phyloP scores from a whole-genome alignment of 352 stramenopile genomes.

The Phytopythium delawarense region DNA sequence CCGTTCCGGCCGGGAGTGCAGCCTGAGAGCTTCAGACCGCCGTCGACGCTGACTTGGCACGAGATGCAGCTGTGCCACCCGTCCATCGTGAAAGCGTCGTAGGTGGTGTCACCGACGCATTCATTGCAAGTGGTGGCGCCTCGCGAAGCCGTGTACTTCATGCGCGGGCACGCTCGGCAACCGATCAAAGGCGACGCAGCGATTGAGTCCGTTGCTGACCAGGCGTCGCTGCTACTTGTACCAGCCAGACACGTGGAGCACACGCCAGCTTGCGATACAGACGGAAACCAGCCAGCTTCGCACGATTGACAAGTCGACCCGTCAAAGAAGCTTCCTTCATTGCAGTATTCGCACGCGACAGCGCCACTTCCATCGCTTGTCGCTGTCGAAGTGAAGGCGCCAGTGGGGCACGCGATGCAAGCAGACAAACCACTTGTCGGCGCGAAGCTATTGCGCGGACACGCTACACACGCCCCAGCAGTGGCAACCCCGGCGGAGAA shows the following conservation, averaged over 20 bases:
- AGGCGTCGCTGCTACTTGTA: slow-evolving; percentile 19
- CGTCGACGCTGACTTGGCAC: slow-evolving; percentile 17
- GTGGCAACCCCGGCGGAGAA: slow-evolving; percentile 24
- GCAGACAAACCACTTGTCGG: slow-evolving; percentile 10
- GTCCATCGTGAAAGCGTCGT: slow-evolving; percentile 39
- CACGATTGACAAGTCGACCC: slow-evolving; percentile 23
- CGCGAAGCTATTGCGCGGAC: slow-evolving; percentile 37
- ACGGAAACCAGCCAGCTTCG: slow-evolving; percentile 19
- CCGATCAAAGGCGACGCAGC: slow-evolving; percentile 13
- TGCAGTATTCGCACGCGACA: slow-evolving; percentile 32
- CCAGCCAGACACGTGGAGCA: slow-evolving; percentile 41
- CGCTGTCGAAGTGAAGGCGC: slow-evolving; percentile 24
- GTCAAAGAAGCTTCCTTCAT: slow-evolving; percentile 24
- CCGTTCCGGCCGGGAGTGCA: slow-evolving; percentile 56
- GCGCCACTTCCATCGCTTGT: slow-evolving; percentile 16
- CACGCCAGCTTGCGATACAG: slow-evolving; percentile 13
- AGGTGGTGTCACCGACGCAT: slow-evolving; percentile 16
- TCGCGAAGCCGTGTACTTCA: slow-evolving; percentile 20
- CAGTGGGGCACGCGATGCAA: slow-evolving; percentile 31
- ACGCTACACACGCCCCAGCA: slow-evolving; percentile 35
- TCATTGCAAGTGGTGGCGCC: slow-evolving; percentile 27
- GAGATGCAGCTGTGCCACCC: slow-evolving; percentile 55
- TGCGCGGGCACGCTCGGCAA: slow-evolving; percentile 39
- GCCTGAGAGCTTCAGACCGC: slow-evolving; percentile 12
- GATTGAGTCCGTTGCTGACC: neutral